Evolutionary conservation across 148 eudicot species (phyloP).

Genomic region (Spergularia marina): DNA sequence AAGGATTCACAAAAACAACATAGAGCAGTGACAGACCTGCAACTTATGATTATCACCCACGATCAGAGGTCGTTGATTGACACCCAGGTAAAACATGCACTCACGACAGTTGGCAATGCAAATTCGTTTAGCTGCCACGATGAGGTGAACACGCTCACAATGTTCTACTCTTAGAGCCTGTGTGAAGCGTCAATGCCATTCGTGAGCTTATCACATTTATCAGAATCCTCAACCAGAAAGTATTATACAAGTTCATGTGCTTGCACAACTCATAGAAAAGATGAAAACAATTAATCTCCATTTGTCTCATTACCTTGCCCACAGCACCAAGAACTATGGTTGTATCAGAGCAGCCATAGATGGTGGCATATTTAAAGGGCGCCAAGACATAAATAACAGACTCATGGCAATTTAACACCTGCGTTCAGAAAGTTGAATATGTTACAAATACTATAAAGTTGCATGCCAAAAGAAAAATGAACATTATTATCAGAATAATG

Average conservation of each 20-base stretch:
- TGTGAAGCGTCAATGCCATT: slow-evolving; percentile 13
- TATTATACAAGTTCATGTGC: neutral
- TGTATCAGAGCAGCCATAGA: slow-evolving; percentile 97
- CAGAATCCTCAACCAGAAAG: slow-evolving; percentile 14
- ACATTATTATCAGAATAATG: neutral
- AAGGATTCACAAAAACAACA: neutral
- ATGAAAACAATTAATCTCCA: neutral
- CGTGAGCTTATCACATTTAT: slow-evolving; percentile 18
- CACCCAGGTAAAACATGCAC: slow-evolving; percentile 88
- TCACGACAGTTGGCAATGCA: slow-evolving; percentile 98
- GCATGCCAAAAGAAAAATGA: neutral
- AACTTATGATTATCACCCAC: slow-evolving; percentile 98
- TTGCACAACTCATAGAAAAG: neutral
- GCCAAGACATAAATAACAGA: slow-evolving; percentile 86
- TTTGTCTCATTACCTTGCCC: slow-evolving; percentile 74
- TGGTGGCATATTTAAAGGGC: slow-evolving; percentile 81
- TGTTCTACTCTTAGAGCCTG: slow-evolving; percentile 97
- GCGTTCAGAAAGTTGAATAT: slow-evolving; percentile 19
- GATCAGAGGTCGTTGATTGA: slow-evolving; percentile 87
- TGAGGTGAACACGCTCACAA: slow-evolving; percentile 96
- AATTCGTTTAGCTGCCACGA: slow-evolving; percentile 78
- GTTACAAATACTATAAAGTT: slow-evolving; percentile 3
- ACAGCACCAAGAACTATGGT: slow-evolving; percentile 95
- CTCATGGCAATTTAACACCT: slow-evolving; percentile 92
- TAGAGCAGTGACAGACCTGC: slow-evolving; percentile 52